Percentiles rank a stretch among this genome's conserved stretches.
Evolutionary conservation across 345 rosid genomes (phyloP).

Genomic region (Aquilaria yunnanensis): DNA sequence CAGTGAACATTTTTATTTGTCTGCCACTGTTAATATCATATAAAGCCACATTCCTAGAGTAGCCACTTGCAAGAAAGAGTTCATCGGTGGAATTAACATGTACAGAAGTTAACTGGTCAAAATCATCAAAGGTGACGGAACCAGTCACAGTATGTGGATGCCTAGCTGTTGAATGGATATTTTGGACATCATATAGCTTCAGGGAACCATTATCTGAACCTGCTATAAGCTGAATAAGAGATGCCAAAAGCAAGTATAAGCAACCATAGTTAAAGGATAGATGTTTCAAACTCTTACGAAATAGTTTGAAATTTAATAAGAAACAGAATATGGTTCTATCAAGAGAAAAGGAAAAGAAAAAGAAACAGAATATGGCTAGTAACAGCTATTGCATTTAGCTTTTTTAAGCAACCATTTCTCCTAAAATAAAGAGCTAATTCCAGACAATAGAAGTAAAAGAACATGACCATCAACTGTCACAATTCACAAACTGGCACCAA

Average conservation of each 20-base stretch:
- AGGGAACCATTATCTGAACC: slow-evolving; percentile 95
- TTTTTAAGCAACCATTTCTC: too few relatives aligned
- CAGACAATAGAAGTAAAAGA: too few relatives aligned
- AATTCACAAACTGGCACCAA: too few relatives aligned
- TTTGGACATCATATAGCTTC: slow-evolving; percentile 62
- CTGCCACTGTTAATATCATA: slow-evolving; percentile 76
- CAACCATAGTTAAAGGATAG: not conserved
- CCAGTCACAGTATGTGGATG: slow-evolving; percentile 27
- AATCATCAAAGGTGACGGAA: slow-evolving; percentile 70
- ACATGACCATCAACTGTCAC: too few relatives aligned
- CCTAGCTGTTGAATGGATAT: slow-evolving; percentile 29
- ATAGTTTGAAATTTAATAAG: too few relatives aligned
- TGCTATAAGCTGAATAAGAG: slow-evolving; percentile 66
- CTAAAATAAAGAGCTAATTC: too few relatives aligned
- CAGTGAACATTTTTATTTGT: slow-evolving; percentile 64
- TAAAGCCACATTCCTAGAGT: slow-evolving; percentile 78
- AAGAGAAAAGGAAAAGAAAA: too few relatives aligned
- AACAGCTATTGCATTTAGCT: too few relatives aligned
- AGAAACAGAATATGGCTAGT: too few relatives aligned
- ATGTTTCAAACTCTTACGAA: too few relatives aligned
- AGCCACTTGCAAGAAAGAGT: slow-evolving; percentile 91
- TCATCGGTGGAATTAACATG: slow-evolving; percentile 85
- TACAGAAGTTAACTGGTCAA: slow-evolving; percentile 87
- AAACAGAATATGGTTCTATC: too few relatives aligned
- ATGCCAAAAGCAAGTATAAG: not conserved